Percentiles rank a stretch among this genome's conserved stretches.
These are phyloP conservation scores for Penicillium decumbens DNA, from an alignment of 2,329 filamentous ascomycete genomes.

Conservation along the genomic window DNA sequence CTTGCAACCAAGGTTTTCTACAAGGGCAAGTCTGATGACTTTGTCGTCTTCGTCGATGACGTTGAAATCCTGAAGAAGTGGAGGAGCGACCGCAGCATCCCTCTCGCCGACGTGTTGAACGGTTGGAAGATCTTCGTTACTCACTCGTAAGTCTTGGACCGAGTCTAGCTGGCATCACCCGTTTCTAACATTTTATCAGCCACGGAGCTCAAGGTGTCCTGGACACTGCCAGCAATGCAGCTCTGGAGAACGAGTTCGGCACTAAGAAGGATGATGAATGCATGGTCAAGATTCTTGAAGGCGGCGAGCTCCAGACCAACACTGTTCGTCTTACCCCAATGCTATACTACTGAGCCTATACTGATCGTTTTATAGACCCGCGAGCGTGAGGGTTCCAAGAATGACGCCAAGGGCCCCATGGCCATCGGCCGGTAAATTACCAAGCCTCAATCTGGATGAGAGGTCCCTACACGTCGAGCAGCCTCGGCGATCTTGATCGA, in stretches of 20 bases:
- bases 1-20: constrained; percentile 74
- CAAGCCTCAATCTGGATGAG: not conserved
- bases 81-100: constrained; percentile 71
- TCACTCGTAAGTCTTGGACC: constrained; percentile 64
- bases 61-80: constrained; percentile 68
- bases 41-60: constrained; percentile 53
- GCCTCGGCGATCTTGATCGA: not conserved
- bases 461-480: not conserved
- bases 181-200: constrained; percentile 46
- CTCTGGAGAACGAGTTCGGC: constrained; percentile 82
- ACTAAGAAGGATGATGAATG: constrained; percentile 73
- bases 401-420: constrained; percentile 24
- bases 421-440: constrained; percentile 17
- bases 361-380: constrained; percentile 21
- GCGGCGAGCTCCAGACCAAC: constrained; percentile 63
- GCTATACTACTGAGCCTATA: not conserved
- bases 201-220: constrained; percentile 79
- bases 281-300: constrained; percentile 74
- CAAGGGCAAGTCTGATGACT: constrained; percentile 70
- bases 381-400: constrained; percentile 31
- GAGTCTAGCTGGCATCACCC: too few relatives aligned
- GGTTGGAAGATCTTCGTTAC: constrained; percentile 87
- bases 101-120: constrained; percentile 78
- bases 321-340: constrained; percentile 45
- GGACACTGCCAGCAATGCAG: constrained; percentile 68